Percentiles rank a stretch among this genome's conserved stretches.
Conservation (phyloP, 108 stramenopile genomes). For the Cylindrotheca fusiformis region DNA sequence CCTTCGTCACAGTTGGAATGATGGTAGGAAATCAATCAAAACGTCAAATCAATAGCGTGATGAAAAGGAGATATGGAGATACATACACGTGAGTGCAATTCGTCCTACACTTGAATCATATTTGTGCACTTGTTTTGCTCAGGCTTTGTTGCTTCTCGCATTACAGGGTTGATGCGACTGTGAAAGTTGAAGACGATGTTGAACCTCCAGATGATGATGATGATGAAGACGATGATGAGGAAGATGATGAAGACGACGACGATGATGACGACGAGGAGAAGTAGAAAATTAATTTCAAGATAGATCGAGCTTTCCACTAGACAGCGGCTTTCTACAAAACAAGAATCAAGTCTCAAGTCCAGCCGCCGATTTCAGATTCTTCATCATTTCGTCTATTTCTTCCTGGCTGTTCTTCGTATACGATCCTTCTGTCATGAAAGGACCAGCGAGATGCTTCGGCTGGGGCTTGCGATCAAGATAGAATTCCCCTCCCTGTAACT, state of each 20-base stretch:
- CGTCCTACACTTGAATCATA: too few relatives aligned
- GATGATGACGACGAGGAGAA: constrained; percentile 34
- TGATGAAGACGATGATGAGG: constrained; percentile 51
- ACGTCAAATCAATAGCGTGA: constrained; percentile 32
- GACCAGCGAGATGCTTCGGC: constrained; percentile 81
- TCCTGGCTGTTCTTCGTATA: constrained; percentile 77
- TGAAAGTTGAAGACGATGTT: constrained; percentile 37
- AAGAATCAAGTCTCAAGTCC: constrained; percentile 36
- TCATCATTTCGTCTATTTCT: constrained; percentile 85
- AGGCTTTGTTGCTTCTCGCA: too few relatives aligned
- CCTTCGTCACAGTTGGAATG: constrained; percentile 17
- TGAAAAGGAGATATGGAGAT: constrained; percentile 53
- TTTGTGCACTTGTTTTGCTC: too few relatives aligned
- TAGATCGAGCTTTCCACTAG: neutral
- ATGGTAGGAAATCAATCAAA: constrained; percentile 31
- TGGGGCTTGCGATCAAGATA: constrained; percentile 85
- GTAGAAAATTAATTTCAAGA: neutral
- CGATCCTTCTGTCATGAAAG: constrained; percentile 76
- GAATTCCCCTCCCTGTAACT: constrained; percentile 76
- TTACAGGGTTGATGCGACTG: constrained; percentile 37
- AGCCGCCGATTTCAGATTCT: constrained; percentile 47
- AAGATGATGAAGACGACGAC: constrained; percentile 35
- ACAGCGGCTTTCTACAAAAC: neutral
- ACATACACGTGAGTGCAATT: constrained; percentile 34
- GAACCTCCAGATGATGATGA: constrained; percentile 54